Evolutionary conservation across 2,329 filamentous ascomycete species (phyloP).

Genomic region (Rutstroemia sp.): DNA sequence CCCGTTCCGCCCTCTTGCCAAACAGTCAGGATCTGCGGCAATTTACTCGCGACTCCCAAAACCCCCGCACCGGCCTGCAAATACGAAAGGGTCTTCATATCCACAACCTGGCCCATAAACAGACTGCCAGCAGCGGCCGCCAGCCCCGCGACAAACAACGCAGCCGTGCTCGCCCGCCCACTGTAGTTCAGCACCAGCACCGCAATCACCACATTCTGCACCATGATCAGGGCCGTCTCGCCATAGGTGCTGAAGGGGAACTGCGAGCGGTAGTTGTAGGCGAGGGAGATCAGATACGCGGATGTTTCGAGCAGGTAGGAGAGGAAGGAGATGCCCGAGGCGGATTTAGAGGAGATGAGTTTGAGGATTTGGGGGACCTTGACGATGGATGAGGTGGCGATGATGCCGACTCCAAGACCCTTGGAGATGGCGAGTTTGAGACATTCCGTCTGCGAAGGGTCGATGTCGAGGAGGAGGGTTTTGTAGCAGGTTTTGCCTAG

Average conservation of each 20-base stretch:
- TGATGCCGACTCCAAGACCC: slow-evolving; percentile 86
- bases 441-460: slow-evolving; percentile 69
- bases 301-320: slow-evolving; percentile 89
- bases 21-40: slow-evolving; percentile 87
- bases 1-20: slow-evolving; percentile 82
- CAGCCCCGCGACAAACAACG: slow-evolving; percentile 70
- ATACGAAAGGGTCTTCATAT: slow-evolving; percentile 39
- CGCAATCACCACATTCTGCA: slow-evolving; percentile 86
- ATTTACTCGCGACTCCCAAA: slow-evolving; percentile 80
- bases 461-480: slow-evolving; percentile 76
- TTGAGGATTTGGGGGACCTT: slow-evolving; percentile 97
- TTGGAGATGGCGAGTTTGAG: slow-evolving; percentile 88
- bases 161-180: slow-evolving; percentile 59
- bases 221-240: slow-evolving; percentile 85
- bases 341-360: slow-evolving; percentile 71
- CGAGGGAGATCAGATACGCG: slow-evolving; percentile 79
- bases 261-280: slow-evolving; percentile 83
- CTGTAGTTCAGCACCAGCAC: slow-evolving; percentile 80
- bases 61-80: slow-evolving; percentile 80
- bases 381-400: slow-evolving; percentile 81
- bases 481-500: slow-evolving; percentile 82
- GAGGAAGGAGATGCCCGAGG: slow-evolving; percentile 79
- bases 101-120: slow-evolving; percentile 62
- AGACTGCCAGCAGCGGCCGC: slow-evolving; percentile 63
- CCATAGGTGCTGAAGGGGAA: slow-evolving; percentile 97